Evolutionary conservation across 139 green algal genomes (phyloP).

Genomic region (Deuterostichococcus epilithicus): DNA sequence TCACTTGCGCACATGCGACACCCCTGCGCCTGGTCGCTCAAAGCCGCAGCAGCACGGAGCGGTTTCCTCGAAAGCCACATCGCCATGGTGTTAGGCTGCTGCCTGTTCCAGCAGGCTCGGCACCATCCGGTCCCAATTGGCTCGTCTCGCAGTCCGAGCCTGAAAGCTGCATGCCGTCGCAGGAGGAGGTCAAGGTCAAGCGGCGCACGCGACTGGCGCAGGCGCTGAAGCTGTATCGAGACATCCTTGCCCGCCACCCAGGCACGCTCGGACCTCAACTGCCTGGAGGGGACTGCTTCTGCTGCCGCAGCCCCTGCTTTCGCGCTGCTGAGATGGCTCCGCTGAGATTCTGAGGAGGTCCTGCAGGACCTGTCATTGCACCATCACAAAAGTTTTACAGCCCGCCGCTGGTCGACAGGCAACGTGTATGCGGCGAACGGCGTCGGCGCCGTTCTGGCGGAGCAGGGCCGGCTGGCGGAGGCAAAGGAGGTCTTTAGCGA

Average conservation of each 20-base stretch:
- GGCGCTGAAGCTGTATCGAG: slow-evolving; percentile 51
- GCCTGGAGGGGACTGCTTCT: too few species aligned
- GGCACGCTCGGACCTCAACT: slow-evolving; percentile 6
- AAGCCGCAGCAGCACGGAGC: too few species aligned
- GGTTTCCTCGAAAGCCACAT: too few species aligned
- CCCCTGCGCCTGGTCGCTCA: too few species aligned
- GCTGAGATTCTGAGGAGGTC: neutral
- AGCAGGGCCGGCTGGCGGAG: slow-evolving; percentile 58
- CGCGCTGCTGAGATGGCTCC: too few species aligned
- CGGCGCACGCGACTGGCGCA: slow-evolving; percentile 23
- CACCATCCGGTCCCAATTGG: too few species aligned
- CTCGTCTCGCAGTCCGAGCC: too few species aligned
- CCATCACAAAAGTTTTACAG: neutral
- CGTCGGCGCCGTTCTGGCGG: slow-evolving; percentile 76
- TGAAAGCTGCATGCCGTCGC: too few species aligned
- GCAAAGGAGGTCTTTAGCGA: slow-evolving; percentile 66
- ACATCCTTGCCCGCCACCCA: slow-evolving; percentile 49
- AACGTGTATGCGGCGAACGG: slow-evolving; percentile 88
- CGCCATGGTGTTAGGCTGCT: too few species aligned
- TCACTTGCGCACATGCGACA: too few species aligned
- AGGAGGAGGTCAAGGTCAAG: neutral
- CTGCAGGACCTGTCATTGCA: neutral
- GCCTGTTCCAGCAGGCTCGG: too few species aligned
- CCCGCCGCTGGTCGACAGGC: slow-evolving; percentile 1
- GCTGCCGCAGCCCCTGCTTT: too few species aligned